These are phyloP conservation scores for Emergomyces africanus DNA, from an alignment of 2,329 filamentous ascomycete species.

Conservation along the genomic window DNA sequence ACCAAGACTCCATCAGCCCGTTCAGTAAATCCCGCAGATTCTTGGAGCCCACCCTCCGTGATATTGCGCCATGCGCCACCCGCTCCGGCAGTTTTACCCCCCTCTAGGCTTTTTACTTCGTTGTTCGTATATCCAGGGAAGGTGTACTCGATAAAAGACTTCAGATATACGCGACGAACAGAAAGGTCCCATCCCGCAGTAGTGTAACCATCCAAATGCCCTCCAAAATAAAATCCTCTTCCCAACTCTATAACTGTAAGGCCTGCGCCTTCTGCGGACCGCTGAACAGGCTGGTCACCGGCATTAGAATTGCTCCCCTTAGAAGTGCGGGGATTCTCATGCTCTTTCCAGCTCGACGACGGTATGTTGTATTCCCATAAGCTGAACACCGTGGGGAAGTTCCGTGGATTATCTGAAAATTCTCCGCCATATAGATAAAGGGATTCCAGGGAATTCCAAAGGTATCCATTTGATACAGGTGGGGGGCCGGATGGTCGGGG, in stretches of 20 bases:
- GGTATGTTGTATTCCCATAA: slow-evolving; percentile 59
- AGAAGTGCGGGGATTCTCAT: slow-evolving; percentile 48
- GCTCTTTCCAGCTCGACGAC: slow-evolving; percentile 49
- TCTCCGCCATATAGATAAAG: slow-evolving; percentile 64
- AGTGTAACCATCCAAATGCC: slow-evolving; percentile 55
- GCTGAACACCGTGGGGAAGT: slow-evolving; percentile 45
- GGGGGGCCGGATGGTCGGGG: slow-evolving; percentile 56
- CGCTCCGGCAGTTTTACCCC: slow-evolving; percentile 42
- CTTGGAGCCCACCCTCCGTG: slow-evolving; percentile 56
- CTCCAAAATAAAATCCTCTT: slow-evolving; percentile 66
- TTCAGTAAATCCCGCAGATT: slow-evolving; percentile 54
- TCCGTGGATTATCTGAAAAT: slow-evolving; percentile 51
- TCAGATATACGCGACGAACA: slow-evolving; percentile 53
- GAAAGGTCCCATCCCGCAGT: slow-evolving; percentile 56
- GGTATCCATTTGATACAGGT: slow-evolving; percentile 56
- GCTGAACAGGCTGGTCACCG: slow-evolving; percentile 46
- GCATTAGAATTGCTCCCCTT: slow-evolving; percentile 49
- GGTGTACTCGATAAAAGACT: slow-evolving; percentile 62
- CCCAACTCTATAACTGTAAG: slow-evolving; percentile 57
- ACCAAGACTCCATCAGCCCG: slow-evolving; percentile 61
- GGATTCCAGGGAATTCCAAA: slow-evolving; percentile 60
- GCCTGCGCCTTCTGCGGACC: slow-evolving; percentile 61
- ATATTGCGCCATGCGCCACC: slow-evolving; percentile 61
- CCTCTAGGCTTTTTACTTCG: slow-evolving; percentile 44
- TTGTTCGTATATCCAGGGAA: slow-evolving; percentile 57